Evolutionary conservation across 108 stramenopile species (phyloP).

Genomic region (Conticribra guillardii): DNA sequence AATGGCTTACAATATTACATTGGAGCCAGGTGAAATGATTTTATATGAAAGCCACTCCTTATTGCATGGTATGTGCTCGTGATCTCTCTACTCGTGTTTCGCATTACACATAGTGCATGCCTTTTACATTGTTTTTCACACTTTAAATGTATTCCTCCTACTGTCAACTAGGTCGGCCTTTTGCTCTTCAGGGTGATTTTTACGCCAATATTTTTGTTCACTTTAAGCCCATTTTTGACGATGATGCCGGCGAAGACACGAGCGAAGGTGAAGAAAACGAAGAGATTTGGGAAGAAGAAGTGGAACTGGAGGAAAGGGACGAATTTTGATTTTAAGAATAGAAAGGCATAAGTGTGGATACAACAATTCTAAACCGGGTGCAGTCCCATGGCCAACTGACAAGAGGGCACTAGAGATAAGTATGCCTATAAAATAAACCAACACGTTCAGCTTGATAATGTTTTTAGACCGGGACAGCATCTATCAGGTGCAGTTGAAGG

Average conservation of each 20-base stretch:
- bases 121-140: background rate
- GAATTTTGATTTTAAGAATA: too few relatives aligned
- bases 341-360: too few relatives aligned
- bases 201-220: slow-evolving; percentile 92
- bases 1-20: slow-evolving; percentile 87
- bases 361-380: too few relatives aligned
- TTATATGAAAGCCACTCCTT: slow-evolving; percentile 87
- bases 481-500: too few relatives aligned
- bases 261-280: background rate
- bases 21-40: slow-evolving; percentile 91
- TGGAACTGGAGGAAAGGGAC: too few relatives aligned
- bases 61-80: slow-evolving; percentile 57
- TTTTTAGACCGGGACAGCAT: too few relatives aligned
- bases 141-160: too few relatives aligned
- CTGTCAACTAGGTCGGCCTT: slow-evolving; percentile 80
- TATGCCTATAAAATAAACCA: too few relatives aligned
- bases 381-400: too few relatives aligned
- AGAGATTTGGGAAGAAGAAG: background rate
- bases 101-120: background rate
- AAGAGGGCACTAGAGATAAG: too few relatives aligned
- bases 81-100: background rate
- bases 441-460: too few relatives aligned
- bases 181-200: slow-evolving; percentile 77
- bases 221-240: slow-evolving; percentile 50
- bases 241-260: background rate